Conservation (phyloP, 2,329 filamentous ascomycete species). For the Botrytis byssoidea region DNA sequence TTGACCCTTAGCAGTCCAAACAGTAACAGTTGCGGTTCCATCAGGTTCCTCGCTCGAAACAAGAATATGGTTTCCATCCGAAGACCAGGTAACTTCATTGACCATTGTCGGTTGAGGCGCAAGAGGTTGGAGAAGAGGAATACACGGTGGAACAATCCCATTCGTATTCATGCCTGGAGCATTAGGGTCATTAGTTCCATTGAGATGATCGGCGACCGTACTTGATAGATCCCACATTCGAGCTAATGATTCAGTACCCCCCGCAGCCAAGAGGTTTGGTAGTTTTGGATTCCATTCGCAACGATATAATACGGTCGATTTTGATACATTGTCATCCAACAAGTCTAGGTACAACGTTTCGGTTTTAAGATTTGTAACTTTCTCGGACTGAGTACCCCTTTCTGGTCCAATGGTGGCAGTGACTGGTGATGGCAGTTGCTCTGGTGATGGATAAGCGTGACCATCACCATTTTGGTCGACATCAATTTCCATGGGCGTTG, state of each 20-base stretch:
- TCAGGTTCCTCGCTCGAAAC: slow-evolving; percentile 54
- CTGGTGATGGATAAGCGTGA: slow-evolving; percentile 64
- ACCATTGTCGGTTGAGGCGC: slow-evolving; percentile 53
- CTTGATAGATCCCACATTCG: slow-evolving; percentile 64
- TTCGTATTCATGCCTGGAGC: slow-evolving; percentile 19
- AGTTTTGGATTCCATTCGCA: slow-evolving; percentile 68
- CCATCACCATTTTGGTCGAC: slow-evolving; percentile 47
- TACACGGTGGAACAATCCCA: slow-evolving; percentile 32
- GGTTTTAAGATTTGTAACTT: slow-evolving; percentile 58
- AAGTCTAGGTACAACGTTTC: slow-evolving; percentile 62
- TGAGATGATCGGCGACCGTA: slow-evolving; percentile 43
- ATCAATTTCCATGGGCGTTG: slow-evolving; percentile 49
- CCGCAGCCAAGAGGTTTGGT: slow-evolving; percentile 64
- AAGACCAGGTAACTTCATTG: slow-evolving; percentile 61
- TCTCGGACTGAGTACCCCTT: slow-evolving; percentile 63
- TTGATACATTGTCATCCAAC: slow-evolving; percentile 39
- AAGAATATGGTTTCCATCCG: slow-evolving; percentile 55
- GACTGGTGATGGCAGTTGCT: slow-evolving; percentile 50
- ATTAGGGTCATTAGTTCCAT: slow-evolving; percentile 6
- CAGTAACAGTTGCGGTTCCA: slow-evolving; percentile 50
- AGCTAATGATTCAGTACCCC: slow-evolving; percentile 68
- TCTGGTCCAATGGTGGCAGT: slow-evolving; percentile 61
- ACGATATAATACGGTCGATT: slow-evolving; percentile 57
- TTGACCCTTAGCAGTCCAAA: slow-evolving; percentile 56
- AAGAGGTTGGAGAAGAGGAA: slow-evolving; percentile 54